Conservation (phyloP, 192 early-diverging fungal genomes). For the Obelidium mucronatum region DNA sequence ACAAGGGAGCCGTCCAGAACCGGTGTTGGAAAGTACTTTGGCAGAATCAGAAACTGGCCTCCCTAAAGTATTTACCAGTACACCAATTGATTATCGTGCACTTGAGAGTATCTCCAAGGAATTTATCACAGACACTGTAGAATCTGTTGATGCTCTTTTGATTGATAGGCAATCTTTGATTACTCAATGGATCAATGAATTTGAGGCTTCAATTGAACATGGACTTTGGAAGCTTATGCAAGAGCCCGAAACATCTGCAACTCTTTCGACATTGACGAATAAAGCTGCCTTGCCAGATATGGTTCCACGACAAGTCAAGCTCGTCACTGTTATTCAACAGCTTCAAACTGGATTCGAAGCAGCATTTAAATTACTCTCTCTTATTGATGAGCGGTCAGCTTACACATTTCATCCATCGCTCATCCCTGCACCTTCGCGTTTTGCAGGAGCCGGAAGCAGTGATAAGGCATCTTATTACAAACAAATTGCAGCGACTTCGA, state of each 20-base stretch:
- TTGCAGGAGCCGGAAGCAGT: not conserved
- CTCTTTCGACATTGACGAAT: not conserved
- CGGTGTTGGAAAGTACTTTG: no score
- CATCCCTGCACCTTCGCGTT: not conserved
- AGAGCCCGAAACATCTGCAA: not conserved
- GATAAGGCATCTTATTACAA: not conserved
- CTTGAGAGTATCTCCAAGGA: not conserved
- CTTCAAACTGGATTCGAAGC: not conserved
- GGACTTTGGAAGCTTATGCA: not conserved
- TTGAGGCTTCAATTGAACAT: not conserved
- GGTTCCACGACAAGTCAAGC: not conserved
- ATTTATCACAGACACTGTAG: not conserved
- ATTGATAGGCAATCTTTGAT: not conserved
- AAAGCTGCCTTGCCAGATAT: not conserved
- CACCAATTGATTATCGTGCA: slow-evolving; percentile 1
- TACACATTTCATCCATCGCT: not conserved
- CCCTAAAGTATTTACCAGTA: not conserved
- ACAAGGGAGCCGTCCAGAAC: no score
- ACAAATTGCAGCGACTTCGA: not conserved
- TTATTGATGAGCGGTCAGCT: not conserved
- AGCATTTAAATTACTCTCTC: not conserved
- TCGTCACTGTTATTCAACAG: not conserved
- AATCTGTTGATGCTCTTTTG: not conserved
- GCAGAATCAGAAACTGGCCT: not conserved
- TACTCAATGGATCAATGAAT: not conserved